These are phyloP conservation scores for Alternaria incomplexa DNA, from an alignment of 2,329 filamentous ascomycete species.

Conservation along the genomic window DNA sequence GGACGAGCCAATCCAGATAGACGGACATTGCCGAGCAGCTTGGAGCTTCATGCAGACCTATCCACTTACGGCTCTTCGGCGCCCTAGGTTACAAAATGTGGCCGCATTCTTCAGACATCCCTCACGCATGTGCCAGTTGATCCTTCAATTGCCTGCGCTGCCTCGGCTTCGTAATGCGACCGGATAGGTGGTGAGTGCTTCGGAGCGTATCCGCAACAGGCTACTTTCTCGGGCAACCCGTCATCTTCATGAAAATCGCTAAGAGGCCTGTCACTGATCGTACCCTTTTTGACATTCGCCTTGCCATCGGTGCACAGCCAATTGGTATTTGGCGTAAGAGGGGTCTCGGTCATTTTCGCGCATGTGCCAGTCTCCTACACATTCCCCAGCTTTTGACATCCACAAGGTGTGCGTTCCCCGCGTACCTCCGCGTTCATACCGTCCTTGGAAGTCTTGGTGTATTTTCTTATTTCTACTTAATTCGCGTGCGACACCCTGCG, in stretches of 20 bases:
- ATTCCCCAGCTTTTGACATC: conserved; percentile 14
- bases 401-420: conserved; percentile 37
- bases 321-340: conserved; percentile 22
- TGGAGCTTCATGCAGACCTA: conserved; percentile 8
- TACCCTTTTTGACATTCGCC: conserved; percentile 26
- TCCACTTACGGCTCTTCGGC: conserved; percentile 19
- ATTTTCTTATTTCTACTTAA: conserved; percentile 5
- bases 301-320: conserved; percentile 23
- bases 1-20: conserved; percentile 12
- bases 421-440: conserved; percentile 22
- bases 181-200: conserved; percentile 37
- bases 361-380: conserved; percentile 35
- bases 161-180: conserved; percentile 26
- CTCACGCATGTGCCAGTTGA: conserved; percentile 28
- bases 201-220: conserved; percentile 39
- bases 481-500: not conserved
- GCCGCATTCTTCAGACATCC: conserved; percentile 1
- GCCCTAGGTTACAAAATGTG: conserved; percentile 7
- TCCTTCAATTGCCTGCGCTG: conserved; percentile 12
- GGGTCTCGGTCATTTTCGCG: conserved; percentile 20
- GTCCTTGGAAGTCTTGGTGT: conserved; percentile 10
- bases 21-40: conserved; percentile 5
- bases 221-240: conserved; percentile 22
- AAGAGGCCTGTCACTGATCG: conserved; percentile 32
- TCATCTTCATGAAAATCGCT: conserved; percentile 16